Evolutionary conservation across 805 yeast species (phyloP).

Genomic region (Diddensiella caesifluorescens): DNA sequence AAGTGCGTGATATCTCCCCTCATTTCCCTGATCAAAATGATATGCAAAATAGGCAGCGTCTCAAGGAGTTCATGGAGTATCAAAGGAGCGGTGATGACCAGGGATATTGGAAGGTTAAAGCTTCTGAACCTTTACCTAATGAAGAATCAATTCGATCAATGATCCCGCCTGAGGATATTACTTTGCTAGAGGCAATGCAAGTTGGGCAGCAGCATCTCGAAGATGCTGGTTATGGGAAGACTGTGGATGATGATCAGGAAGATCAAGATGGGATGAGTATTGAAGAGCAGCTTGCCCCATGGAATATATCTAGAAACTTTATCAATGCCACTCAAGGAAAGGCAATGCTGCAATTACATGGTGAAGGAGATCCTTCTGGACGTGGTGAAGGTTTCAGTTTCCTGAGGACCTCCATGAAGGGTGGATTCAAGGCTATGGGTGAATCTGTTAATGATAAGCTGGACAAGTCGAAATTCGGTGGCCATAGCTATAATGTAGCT

Average conservation of each 20-base stretch:
- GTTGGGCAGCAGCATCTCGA: conserved; percentile 85
- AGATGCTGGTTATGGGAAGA: conserved; percentile 58
- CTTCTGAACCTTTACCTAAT: conserved; percentile 57
- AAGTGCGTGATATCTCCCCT: conserved; percentile 79
- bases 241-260: conserved; percentile 38
- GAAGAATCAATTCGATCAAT: conserved; percentile 74
- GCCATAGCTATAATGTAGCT: conserved; percentile 75
- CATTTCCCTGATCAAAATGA: conserved; percentile 98
- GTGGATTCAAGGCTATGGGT: conserved; percentile 60
- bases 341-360: conserved; percentile 91
- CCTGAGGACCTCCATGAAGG: conserved; percentile 88
- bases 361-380: conserved; percentile 93
- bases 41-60: conserved; percentile 91
- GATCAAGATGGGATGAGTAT: conserved; percentile 46
- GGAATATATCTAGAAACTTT: conserved; percentile 91
- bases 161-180: conserved; percentile 88
- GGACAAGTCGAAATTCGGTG: conserved; percentile 44
- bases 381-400: conserved; percentile 86
- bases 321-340: conserved; percentile 93
- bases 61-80: conserved; percentile 96
- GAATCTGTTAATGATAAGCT: conserved; percentile 36
- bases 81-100: conserved; percentile 92
- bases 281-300: conserved; percentile 84
- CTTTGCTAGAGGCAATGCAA: conserved; percentile 85
- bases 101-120: conserved; percentile 88